Base-by-base conservation (phyloP, 2,329 filamentous ascomycete species). In the Colletotrichum kahawae region DNA sequence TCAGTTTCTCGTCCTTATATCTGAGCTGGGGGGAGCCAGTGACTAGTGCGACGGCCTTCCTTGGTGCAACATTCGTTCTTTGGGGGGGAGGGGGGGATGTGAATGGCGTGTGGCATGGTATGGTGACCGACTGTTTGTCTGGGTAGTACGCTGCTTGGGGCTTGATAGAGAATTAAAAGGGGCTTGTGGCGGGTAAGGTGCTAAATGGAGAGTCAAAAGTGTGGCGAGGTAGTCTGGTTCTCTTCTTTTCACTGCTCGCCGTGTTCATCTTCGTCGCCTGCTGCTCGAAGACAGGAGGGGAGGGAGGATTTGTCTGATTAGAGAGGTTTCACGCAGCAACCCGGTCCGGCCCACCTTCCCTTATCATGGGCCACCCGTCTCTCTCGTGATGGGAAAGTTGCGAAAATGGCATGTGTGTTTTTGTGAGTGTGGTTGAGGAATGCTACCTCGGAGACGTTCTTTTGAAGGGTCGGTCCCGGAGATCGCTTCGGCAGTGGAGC, bases 301-400 rank as follows among this genome's bases (percentile, higher is more conserved):
- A 13, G n/a, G 2, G 57, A 18, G 8, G 16, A 4, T 31, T 54
- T 24, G 7, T 18, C n/a, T 71, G 68, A 34, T 63, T 67, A 68
- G 72, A n/a, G 34, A 63, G 72, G 72, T 74, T 68, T 74, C 71
- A 74, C 43, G 60, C 33, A 68, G 60, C 71, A 31, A 54, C 27
- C 36, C 9, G 21, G 7, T 63, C 33, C 34, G 21, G 33, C n/a
- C 43, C 66, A 63, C 67, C 59, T 60, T 27, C 36, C 18, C 18
- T 63, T 29, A 63, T 62, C 57, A 18, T 71, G n/a, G 43, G 43
- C n/a, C n/a, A 13, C 18, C 34, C 31, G 2, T 63, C 7, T 3
- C 7, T 3, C 31, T 29, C 33, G 67, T 66, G 51, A 74, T 71
- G 60, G 67, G 62, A 74, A 66, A 74, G 67, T 71, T 43, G 18